These are phyloP conservation scores for Ophiostoma perfectum DNA, from an alignment of 2,329 filamentous ascomycete species.

Conservation along the genomic window DNA sequence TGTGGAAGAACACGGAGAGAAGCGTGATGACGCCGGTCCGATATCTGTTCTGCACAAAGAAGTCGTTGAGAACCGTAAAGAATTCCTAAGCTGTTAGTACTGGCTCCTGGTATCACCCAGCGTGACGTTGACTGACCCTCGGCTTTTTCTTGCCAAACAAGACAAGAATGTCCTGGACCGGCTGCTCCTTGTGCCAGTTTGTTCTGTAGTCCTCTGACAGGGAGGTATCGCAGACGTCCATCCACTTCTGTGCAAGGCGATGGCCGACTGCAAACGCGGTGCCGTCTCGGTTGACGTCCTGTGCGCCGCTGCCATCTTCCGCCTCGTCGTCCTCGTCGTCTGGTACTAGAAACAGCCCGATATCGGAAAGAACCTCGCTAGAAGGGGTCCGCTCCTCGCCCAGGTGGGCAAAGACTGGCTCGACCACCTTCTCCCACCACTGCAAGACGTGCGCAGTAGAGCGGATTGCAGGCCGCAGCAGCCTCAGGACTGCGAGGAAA, in stretches of 20 bases:
- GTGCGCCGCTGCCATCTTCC: constrained; percentile 30
- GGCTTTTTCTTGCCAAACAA: constrained; percentile 64
- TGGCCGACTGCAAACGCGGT: constrained; percentile 48
- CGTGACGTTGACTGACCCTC: constrained; percentile 33
- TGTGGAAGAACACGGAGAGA: constrained; percentile 66
- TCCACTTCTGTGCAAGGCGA: constrained; percentile 53
- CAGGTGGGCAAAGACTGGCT: constrained; percentile 50
- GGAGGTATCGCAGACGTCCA: constrained; percentile 41
- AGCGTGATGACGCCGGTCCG: constrained; percentile 61
- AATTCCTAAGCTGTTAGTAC: neutral
- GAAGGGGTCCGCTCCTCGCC: constrained; percentile 59
- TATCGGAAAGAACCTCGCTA: constrained; percentile 57
- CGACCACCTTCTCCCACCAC: constrained; percentile 65
- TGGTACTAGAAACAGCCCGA: constrained; percentile 59
- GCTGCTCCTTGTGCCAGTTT: constrained; percentile 45
- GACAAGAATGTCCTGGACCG: constrained; percentile 49
- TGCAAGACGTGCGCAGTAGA: constrained; percentile 57
- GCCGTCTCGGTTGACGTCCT: constrained; percentile 31
- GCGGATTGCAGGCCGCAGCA: constrained; percentile 58
- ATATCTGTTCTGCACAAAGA: constrained; percentile 58
- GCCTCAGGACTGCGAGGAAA: constrained; percentile 64
- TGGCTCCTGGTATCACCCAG: no score
- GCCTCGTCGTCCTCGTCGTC: constrained; percentile 51
- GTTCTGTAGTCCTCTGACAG: constrained; percentile 36
- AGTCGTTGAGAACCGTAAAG: constrained; percentile 52